Conservation (phyloP, 106 monocot genomes). For the Amphibolis antarctica region DNA sequence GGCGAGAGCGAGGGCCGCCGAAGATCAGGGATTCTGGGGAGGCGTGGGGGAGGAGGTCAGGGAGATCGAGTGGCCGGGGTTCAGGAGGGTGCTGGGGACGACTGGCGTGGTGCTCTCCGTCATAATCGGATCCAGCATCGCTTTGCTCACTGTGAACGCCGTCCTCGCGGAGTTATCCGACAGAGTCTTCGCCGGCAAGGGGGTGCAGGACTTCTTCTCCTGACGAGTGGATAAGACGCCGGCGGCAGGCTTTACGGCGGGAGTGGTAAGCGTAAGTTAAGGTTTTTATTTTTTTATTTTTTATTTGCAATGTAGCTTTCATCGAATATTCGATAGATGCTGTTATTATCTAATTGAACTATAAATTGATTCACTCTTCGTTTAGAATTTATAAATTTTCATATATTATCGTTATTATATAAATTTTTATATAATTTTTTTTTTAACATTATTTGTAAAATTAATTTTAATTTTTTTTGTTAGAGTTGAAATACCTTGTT, state of each 20-base stretch:
- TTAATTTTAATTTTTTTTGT: no score
- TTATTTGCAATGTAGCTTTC: no score
- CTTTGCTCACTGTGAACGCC: conserved; percentile 79
- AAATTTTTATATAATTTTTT: no score
- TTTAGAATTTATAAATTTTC: no score
- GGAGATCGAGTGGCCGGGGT: conserved; percentile 90
- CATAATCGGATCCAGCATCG: conserved; percentile 76
- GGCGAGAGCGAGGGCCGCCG: conserved; percentile 14
- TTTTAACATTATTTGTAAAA: no score
- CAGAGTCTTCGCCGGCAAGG: conserved; percentile 66
- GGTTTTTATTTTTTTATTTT: no score
- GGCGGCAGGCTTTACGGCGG: conserved; percentile 7
- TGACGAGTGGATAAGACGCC: conserved; percentile 2
- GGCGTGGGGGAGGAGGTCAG: conserved; percentile 66
- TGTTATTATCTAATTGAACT: no score
- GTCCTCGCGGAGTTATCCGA: conserved; percentile 90
- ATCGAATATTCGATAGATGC: no score
- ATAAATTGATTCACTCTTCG: no score
- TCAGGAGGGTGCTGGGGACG: conserved; percentile 74
- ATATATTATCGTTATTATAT: no score
- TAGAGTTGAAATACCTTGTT: no score
- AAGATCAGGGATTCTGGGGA: conserved; percentile 14
- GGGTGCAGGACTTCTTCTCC: conserved; percentile 70
- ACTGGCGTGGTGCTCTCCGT: conserved; percentile 84
- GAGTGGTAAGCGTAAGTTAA: background rate